Base-by-base conservation (phyloP, 768 basidiomycete genomes). In the Podaxis sp. region DNA sequence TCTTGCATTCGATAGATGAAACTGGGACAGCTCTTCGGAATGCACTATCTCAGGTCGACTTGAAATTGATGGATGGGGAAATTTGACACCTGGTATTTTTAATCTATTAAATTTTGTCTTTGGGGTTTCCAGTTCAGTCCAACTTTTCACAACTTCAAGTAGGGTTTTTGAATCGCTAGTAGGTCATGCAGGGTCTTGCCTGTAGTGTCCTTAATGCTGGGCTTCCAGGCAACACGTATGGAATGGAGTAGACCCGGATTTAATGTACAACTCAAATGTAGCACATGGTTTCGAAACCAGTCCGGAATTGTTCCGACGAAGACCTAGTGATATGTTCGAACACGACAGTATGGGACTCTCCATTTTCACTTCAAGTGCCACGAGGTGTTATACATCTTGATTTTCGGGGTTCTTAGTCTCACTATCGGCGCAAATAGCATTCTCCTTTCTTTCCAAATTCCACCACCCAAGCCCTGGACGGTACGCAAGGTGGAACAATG, bases 1-100 rank as follows among this genome's bases (percentile, higher is more conserved):
- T 99, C 76, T 74, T 99, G 53, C 92, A 90, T 72, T 95, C 92
- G 2, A 90, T 96, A 55, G 96, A 98, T 71, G 92, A 95, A 46
- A 87, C 87, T 0, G 96, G 96, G 36, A 74, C 74, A 15, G 88
- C 88, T 3, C 79, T 95, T 60, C 81, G 80, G 59, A 78, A 82
- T 64, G 91, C 88, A 1, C 73, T 93, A 56, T 73, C 73, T 8
- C 80, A 86, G 33, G 71, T 73, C 13, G 68, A 73, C 38, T 50
- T 74, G 44, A 64, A 66, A 33, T 28, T 40, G 54, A 56, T 62
- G 61, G 61, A 62, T 40, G 54, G 30, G 44, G 53, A 51, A 26
- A 28, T 6, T 40, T 62, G 46, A 62, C 46, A n/a, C 4, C 13
- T 56, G 38, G 46, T 48, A 48, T 55, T 48, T 26, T 22, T 46